phyloP scores from a whole-genome alignment of 2,329 filamentous ascomycete species.

The Colletotrichum tamarilloi region DNA sequence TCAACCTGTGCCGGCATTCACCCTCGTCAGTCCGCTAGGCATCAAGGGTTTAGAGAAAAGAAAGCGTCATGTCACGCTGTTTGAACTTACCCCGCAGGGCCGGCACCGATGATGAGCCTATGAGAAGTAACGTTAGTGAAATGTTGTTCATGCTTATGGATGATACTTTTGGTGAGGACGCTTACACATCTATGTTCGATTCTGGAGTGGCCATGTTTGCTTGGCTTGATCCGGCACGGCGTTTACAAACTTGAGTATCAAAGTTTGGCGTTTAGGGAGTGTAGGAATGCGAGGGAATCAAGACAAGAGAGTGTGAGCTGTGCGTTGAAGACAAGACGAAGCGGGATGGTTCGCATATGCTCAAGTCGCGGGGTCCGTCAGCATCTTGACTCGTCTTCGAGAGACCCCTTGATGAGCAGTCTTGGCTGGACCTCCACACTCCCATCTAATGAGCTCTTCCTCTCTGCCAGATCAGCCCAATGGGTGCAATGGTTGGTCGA shows the following conservation, averaged over 20 bases:
- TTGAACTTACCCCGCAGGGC: constrained; percentile 38
- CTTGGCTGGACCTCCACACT: background rate
- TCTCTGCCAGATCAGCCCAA: background rate
- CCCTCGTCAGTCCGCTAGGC: background rate
- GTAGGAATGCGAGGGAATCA: background rate
- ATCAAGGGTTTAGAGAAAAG: background rate
- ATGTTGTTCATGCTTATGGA: no score
- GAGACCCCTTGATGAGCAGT: background rate
- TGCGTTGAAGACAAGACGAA: background rate
- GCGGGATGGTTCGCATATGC: background rate
- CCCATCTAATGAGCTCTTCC: background rate
- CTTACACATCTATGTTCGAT: constrained; percentile 44
- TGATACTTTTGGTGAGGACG: background rate
- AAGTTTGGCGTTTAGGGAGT: background rate
- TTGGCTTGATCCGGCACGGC: background rate
- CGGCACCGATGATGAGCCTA: constrained; percentile 54
- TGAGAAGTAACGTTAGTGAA: constrained; percentile 14
- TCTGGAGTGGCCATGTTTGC: constrained; percentile 27
- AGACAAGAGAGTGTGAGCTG: background rate
- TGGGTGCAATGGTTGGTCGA: background rate
- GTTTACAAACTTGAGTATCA: background rate
- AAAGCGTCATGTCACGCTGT: background rate
- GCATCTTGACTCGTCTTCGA: constrained; percentile 21
- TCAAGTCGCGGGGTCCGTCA: constrained; percentile 7
- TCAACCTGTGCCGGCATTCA: constrained; percentile 46